phyloP scores from a whole-genome alignment of 106 monocot genomes.

The Allium sativum region DNA sequence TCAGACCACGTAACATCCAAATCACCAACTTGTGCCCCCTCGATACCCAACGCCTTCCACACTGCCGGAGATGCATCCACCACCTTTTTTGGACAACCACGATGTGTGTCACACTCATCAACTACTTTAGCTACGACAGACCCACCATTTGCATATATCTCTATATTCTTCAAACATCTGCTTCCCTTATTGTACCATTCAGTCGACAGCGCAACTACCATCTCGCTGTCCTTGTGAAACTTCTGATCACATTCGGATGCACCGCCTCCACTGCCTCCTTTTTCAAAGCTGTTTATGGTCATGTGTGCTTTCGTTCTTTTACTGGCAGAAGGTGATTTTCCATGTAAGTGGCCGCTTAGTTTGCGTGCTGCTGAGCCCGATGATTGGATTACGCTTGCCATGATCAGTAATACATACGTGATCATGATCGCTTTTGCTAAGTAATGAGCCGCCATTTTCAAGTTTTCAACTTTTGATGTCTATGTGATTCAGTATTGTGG shows the following conservation, averaged over 20 bases:
- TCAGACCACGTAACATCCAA: constrained; percentile 11
- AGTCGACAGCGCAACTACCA: constrained; percentile 19
- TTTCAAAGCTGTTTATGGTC: constrained; percentile 18
- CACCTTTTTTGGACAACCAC: constrained; percentile 24
- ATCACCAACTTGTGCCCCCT: background rate
- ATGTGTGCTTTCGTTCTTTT: constrained; percentile 8
- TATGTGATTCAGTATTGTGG: too few species aligned
- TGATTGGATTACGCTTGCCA: too few species aligned
- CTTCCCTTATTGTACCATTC: constrained; percentile 14
- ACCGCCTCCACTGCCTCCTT: constrained; percentile 24
- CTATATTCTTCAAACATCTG: background rate
- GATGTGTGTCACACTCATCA: constrained; percentile 27
- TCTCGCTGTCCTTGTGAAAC: constrained; percentile 19
- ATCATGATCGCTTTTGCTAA: too few species aligned
- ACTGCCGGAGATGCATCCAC: constrained; percentile 25
- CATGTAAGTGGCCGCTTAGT: constrained; percentile 9
- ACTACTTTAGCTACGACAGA: constrained; percentile 28
- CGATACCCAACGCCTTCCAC: constrained; percentile 27
- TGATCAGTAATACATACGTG: too few species aligned
- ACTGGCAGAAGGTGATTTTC: constrained; percentile 19
- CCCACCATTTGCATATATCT: constrained; percentile 23
- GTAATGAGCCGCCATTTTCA: too few species aligned
- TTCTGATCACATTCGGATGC: constrained; percentile 18
- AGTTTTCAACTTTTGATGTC: too few species aligned
- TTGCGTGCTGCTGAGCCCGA: background rate